Conservation (phyloP, 1,284 basidiomycete genomes). For the Boletellus dicymbophilus region DNA sequence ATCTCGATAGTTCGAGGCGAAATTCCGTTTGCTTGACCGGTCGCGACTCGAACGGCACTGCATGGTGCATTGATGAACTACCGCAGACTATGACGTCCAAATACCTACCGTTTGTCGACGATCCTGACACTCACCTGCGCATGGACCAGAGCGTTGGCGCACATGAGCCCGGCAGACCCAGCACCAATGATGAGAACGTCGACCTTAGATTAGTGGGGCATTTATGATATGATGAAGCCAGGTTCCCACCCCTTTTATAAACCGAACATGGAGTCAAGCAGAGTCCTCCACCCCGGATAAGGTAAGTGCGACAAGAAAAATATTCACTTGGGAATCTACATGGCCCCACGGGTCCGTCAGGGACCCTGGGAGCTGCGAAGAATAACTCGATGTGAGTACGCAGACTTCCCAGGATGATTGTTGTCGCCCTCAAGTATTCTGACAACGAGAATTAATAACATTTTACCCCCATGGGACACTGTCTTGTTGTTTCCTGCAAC, state of each 20-base stretch:
- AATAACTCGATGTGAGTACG: background rate
- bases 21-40: constrained; percentile 45
- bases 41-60: constrained; percentile 27
- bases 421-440: no score
- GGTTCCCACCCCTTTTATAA: background rate
- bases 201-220: constrained; percentile 33
- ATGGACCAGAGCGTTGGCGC: constrained; percentile 27
- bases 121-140: constrained; percentile 24
- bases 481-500: background rate
- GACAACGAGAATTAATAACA: background rate
- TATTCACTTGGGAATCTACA: background rate
- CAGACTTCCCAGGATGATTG: background rate
- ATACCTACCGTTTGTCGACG: constrained; percentile 29
- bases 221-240: background rate
- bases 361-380: background rate
- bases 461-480: no score
- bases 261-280: constrained; percentile 1
- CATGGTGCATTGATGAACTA: background rate
- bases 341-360: no score
- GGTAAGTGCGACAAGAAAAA: background rate
- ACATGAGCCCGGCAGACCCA: constrained; percentile 48
- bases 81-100: background rate
- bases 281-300: no score
- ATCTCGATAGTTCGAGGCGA: constrained; percentile 48
- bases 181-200: constrained; percentile 59